Conservation (phyloP, 2,329 filamentous ascomycete species). For the Penicillium corylophilum region DNA sequence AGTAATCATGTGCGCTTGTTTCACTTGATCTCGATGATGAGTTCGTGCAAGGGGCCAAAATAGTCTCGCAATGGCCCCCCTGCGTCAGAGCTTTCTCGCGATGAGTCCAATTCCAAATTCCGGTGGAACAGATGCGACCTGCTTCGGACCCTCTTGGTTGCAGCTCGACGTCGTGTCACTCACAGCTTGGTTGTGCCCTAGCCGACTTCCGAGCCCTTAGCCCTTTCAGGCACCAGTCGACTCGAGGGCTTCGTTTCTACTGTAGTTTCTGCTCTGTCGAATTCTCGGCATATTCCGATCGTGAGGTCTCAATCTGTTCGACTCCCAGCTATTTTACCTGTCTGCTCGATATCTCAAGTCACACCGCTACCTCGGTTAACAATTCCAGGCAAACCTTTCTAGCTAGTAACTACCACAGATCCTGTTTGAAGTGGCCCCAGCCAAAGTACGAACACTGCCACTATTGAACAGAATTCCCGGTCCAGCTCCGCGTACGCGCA, state of each 20-base stretch:
- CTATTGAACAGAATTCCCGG: neutral
- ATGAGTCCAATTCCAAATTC: conserved; percentile 12
- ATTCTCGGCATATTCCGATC: neutral
- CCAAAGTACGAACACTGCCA: neutral
- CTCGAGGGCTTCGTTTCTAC: neutral
- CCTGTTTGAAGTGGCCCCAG: neutral
- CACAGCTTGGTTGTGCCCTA: neutral
- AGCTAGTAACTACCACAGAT: neutral
- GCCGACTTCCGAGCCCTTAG: neutral
- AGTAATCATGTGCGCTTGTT: conserved; percentile 1
- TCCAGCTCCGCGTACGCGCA: neutral
- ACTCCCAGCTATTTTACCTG: neutral
- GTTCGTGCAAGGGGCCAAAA: neutral
- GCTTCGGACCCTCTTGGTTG: neutral
- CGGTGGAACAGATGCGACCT: conserved; percentile 1
- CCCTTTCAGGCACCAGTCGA: neutral
- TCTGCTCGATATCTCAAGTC: neutral
- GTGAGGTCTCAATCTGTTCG: neutral
- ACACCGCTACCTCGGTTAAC: neutral
- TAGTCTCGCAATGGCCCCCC: neutral
- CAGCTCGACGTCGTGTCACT: neutral
- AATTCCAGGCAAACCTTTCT: neutral
- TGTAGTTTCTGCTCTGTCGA: neutral
- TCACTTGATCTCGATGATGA: neutral
- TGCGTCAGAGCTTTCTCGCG: conserved; percentile 1